Percentiles rank a stretch among this genome's conserved stretches.
Evolutionary conservation across 1,284 basidiomycete species (phyloP).

Genomic region (Cutaneotrichosporon sp.): DNA sequence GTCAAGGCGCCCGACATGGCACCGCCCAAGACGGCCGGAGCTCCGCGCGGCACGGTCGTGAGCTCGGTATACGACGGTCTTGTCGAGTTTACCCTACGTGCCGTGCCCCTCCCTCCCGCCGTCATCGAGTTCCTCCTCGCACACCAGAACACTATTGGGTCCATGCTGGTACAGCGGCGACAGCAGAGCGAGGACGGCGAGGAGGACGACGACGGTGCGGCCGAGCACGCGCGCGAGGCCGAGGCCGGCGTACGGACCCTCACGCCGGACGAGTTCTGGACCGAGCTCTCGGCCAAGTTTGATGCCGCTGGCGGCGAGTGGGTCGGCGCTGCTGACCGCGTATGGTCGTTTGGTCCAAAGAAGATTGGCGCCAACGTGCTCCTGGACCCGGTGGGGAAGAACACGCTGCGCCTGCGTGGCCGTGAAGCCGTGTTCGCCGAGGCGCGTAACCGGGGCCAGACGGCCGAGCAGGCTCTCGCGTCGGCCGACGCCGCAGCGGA

Average conservation of each 20-base stretch:
- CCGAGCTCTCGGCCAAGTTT: slow-evolving; percentile 61
- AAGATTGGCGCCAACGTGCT: slow-evolving; percentile 80
- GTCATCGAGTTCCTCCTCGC: slow-evolving; percentile 71
- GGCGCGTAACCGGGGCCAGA: slow-evolving; percentile 41
- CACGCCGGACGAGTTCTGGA: slow-evolving; percentile 75
- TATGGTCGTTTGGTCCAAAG: slow-evolving; percentile 92
- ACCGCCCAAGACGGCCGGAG: slow-evolving; percentile 68
- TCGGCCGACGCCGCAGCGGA: slow-evolving; percentile 27
- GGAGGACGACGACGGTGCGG: slow-evolving; percentile 14
- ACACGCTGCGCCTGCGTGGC: slow-evolving; percentile 26
- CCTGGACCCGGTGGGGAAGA: slow-evolving; percentile 56
- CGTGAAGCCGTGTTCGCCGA: slow-evolving; percentile 38
- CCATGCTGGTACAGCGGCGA: slow-evolving; percentile 40
- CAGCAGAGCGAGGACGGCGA: slow-evolving; percentile 23
- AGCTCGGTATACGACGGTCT: slow-evolving; percentile 65
- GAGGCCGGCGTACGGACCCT: slow-evolving; percentile 54
- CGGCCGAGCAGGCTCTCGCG: slow-evolving; percentile 41
- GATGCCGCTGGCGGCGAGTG: slow-evolving; percentile 73
- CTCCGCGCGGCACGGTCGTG: slow-evolving; percentile 70
- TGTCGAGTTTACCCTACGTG: slow-evolving; percentile 78
- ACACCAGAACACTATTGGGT: slow-evolving; percentile 52
- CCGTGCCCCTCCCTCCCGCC: slow-evolving; percentile 65
- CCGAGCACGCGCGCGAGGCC: slow-evolving; percentile 40
- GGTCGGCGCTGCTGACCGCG: slow-evolving; percentile 62
- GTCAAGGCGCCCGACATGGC: slow-evolving; percentile 81